These are phyloP conservation scores for Debaryomycetaceae sp. DNA, from an alignment of 1,139 yeast species.

Conservation along the genomic window DNA sequence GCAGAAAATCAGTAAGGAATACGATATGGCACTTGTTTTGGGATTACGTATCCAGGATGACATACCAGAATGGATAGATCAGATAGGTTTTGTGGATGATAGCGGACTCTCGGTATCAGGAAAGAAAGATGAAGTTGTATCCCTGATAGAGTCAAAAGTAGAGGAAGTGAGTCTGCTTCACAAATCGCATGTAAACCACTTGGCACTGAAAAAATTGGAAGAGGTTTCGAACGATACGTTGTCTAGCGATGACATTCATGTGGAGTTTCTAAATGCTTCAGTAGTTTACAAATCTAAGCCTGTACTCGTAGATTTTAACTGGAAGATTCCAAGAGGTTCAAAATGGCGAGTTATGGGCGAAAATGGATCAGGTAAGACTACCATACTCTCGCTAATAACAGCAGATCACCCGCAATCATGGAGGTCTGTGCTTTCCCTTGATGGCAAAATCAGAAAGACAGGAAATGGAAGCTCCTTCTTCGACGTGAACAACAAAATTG, in stretches of 20 bases:
- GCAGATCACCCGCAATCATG: constrained; percentile 98
- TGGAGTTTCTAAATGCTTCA: constrained; percentile 62
- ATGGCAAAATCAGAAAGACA: constrained; percentile 66
- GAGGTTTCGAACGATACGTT: background rate
- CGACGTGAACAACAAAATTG: constrained; percentile 74
- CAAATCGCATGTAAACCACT: constrained; percentile 6
- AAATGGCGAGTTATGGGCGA: constrained; percentile 88
- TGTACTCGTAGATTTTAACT: constrained; percentile 55
- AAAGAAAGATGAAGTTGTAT: constrained; percentile 20
- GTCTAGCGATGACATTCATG: constrained; percentile 19
- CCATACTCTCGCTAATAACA: constrained; percentile 75
- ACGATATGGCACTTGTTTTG: constrained; percentile 44
- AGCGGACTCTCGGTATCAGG: constrained; percentile 55
- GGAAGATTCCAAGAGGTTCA: constrained; percentile 70
- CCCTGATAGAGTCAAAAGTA: constrained; percentile 5
- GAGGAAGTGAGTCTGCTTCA: constrained; percentile 6
- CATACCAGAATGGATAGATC: constrained; percentile 76
- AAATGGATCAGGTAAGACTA: constrained; percentile 93
- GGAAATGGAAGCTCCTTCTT: constrained; percentile 72
- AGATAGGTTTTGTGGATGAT: constrained; percentile 58
- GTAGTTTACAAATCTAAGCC: constrained; percentile 64
- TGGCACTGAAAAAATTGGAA: constrained; percentile 7
- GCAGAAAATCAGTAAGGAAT: constrained; percentile 20
- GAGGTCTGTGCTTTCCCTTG: constrained; percentile 64
- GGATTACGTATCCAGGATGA: constrained; percentile 77